Evolutionary conservation across 108 stramenopile species (phyloP), one percentile per base, ranked within the genome.

Genomic region (Cyclostephanos tholiformis): DNA sequence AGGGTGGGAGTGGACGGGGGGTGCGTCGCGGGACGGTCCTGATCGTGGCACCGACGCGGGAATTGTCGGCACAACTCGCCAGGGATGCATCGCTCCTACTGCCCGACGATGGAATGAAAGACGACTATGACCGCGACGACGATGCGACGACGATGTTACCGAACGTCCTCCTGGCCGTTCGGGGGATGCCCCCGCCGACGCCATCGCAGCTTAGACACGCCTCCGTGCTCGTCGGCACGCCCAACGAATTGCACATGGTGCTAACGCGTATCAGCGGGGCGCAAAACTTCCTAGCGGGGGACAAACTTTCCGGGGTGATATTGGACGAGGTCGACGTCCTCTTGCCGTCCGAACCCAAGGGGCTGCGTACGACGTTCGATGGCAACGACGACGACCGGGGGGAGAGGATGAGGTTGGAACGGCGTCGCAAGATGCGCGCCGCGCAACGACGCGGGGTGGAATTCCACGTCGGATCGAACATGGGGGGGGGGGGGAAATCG

Each of bases 311-410:
- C 5, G 59, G 55, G 6, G 58, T 86, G 41, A 72, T 86, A 17
- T 61, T 86, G 52, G 86, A 86, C 74, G 86, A 86, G 43, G 86
- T 86, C 14, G 86, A 86, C 63, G 86, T 86, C 12, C 50, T 86
- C 35, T 67, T 86, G 39, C 83, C 86, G 2, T 59, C 68, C 9
- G 71, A 80, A 22, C 86, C 83, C 6, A 86, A 86, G 35, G 64
- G 68, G 7, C 43, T 86, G 1, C 80, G 86, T 0, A 86, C 86
- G 14, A 52, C 83, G 5, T 71, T 86, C 30, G 86, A 86, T 56
- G 63, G 20, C 6, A 29, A 27, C 12, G 63, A 76, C 43, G 76
- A 74, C 35, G 36, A 22, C 2, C 56, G 41, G 60, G 23, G 53
- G 22, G 79, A 76, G 57, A 70, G 80, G 59, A 67, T 57, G 44